Base-by-base conservation (phyloP, 345 rosid genomes). In the Litchi chinensis region DNA sequence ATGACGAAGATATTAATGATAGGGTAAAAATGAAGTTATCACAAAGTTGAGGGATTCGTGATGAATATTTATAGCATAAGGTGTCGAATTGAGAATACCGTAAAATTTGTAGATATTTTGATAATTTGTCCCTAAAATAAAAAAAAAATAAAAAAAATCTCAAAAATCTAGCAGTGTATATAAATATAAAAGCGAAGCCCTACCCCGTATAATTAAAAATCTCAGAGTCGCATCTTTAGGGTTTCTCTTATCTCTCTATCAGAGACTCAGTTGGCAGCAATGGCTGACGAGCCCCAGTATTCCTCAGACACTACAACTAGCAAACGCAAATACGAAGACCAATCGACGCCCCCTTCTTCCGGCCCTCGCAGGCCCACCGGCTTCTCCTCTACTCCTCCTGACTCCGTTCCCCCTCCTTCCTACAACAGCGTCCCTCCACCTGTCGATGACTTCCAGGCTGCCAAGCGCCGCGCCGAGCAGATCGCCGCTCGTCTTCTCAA, bases 201-300 rank as follows among this genome's bases (percentile, higher is more conserved):
- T 50, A 60, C 28, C 26, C 52, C 8, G 3, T 22, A 46, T 62
- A 18, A 43, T 41, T 8, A 22, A 59, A 16, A 48, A 8, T 66
- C 65, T n/a, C n/a, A 57, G 63, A 1, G 1, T 57, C 57, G 40
- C 54, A 28, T 80, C 75, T 70, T 89, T 89, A 92, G 96, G 96
- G 96, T 90, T 89, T 92, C 85, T 82, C 28, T 68, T 70, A 67
- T 22, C 75, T 66, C 24, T 63, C 39, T 26, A 8, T 46, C 8
- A 46, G 10, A 46, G 52, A 46, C 75, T 46, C 63, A 4, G 6
- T 21, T 18, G 41, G 8, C 52, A 7, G 22, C 65, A 32, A 96
- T 97, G 99, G 98, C 97, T 18, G 99, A 94, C 86, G 99, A 96
- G 85, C 83, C 95, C n/a, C 97, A 90, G 10, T 94, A 94, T 91